Percentiles rank a stretch among this genome's conserved stretches.
phyloP scores from a whole-genome alignment of 257 asterid species.

The Gardenia jasminoides region DNA sequence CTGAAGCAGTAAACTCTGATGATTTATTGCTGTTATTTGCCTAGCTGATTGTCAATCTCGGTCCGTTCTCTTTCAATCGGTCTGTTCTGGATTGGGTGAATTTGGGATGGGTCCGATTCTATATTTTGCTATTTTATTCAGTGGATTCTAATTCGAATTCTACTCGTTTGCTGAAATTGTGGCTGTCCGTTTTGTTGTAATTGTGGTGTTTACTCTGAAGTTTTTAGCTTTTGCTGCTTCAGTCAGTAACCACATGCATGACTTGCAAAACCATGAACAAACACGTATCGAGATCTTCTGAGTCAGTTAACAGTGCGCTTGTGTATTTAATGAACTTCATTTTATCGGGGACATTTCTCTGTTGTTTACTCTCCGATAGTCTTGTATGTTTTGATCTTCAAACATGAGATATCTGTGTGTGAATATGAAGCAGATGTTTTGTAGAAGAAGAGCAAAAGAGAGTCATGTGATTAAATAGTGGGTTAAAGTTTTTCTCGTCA shows the following conservation, averaged over 20 bases:
- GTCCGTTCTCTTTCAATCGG: background rate
- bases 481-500: background rate
- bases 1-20: background rate
- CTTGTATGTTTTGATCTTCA: background rate
- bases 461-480: background rate
- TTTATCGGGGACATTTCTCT: background rate
- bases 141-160: background rate
- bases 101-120: too few relatives aligned
- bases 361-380: background rate
- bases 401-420: background rate
- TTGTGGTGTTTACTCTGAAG: background rate
- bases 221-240: background rate
- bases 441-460: background rate
- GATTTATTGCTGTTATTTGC: too few relatives aligned
- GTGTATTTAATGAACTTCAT: background rate
- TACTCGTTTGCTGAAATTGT: background rate
- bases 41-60: background rate
- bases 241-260: background rate
- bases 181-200: background rate
- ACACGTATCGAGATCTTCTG: too few relatives aligned
- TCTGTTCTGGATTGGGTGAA: background rate
- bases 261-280: background rate
- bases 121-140: background rate
- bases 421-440: background rate
- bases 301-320: too few relatives aligned